A percentile compares a stretch with the other conserved stretches of the same genome.
Evolutionary conservation across 2,329 filamentous ascomycete species (phyloP).

Genomic region (Pyricularia sp.): DNA sequence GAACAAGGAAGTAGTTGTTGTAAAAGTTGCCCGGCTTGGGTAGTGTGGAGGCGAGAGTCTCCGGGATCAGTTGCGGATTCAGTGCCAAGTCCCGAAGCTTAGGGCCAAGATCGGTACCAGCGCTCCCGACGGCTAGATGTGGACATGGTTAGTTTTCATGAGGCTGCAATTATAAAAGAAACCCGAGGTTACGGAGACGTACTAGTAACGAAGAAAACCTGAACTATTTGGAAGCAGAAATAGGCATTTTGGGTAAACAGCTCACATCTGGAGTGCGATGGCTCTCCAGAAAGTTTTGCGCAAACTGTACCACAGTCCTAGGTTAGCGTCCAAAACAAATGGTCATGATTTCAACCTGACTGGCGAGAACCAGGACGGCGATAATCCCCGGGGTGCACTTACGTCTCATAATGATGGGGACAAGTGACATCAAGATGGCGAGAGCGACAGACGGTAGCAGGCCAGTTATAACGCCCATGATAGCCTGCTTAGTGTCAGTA

Average conservation of each 20-base stretch:
- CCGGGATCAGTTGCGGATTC: conserved; percentile 47
- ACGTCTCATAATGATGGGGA: conserved; percentile 71
- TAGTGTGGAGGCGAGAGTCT: conserved; percentile 57
- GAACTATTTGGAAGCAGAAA: conserved; percentile 77
- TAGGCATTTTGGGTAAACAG: conserved; percentile 84
- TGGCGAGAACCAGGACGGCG: not conserved
- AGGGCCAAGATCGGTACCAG: conserved; percentile 57
- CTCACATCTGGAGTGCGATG: conserved; percentile 68
- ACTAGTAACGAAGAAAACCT: conserved; percentile 73
- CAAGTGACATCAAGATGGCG: conserved; percentile 71
- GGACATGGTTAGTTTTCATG: not conserved
- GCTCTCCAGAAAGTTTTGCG: conserved; percentile 68
- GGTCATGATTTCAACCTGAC: not conserved
- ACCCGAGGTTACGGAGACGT: not conserved
- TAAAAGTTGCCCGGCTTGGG: conserved; percentile 89
- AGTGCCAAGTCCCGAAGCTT: conserved; percentile 49
- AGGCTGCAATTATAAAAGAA: not conserved
- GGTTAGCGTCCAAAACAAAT: not conserved
- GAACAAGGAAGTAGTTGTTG: conserved; percentile 86
- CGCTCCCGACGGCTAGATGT: conserved; percentile 50
- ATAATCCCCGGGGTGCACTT: conserved; percentile 19
- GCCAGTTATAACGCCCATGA: conserved; percentile 74
- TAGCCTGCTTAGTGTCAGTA: conserved; percentile 16
- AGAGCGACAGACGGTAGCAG: conserved; percentile 70
- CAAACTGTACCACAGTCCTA: conserved; percentile 35